These are phyloP conservation scores for Monosporozyma servazzii DNA, from an alignment of 805 yeast species.

Conservation along the genomic window DNA sequence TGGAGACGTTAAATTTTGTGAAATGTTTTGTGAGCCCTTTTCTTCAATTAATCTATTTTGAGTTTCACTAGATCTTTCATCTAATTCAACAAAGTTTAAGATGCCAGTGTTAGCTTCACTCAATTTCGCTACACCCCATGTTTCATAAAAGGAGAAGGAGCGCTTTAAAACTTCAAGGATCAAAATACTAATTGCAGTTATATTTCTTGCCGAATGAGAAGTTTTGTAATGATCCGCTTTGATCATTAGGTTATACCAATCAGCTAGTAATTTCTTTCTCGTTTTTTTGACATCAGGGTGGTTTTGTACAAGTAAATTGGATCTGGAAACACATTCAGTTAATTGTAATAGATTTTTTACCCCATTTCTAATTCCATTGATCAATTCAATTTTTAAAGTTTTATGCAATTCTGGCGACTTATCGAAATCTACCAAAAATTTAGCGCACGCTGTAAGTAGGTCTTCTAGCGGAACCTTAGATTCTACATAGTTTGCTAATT, in stretches of 20 bases:
- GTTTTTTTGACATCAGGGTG: conserved; percentile 52
- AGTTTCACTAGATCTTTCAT: not conserved
- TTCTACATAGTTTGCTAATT: conserved; percentile 9
- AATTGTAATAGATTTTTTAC: conserved; percentile 53
- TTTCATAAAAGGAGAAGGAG: conserved; percentile 52
- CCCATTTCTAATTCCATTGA: conserved; percentile 66
- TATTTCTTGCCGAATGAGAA: conserved; percentile 46
- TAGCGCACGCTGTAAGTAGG: conserved; percentile 54
- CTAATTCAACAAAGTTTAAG: conserved; percentile 20
- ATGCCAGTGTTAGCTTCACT: conserved; percentile 30
- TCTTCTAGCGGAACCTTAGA: conserved; percentile 46
- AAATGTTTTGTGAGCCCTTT: not conserved
- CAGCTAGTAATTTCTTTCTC: conserved; percentile 62
- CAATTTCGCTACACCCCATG: conserved; percentile 63
- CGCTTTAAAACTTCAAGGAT: conserved; percentile 59
- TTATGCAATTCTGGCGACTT: conserved; percentile 29
- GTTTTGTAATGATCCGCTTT: conserved; percentile 69
- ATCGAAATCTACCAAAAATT: conserved; percentile 55
- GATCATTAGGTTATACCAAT: conserved; percentile 71
- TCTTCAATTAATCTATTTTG: not conserved
- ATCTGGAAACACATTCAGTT: conserved; percentile 67
- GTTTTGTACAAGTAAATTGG: conserved; percentile 58
- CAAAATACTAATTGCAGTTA: conserved; percentile 53
- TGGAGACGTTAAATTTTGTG: conserved; percentile 34
- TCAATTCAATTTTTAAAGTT: conserved; percentile 47